Percentiles rank a stretch among this genome's conserved stretches.
phyloP scores from a whole-genome alignment of 176 grass and related monocot genomes.

The Carex parvula region DNA sequence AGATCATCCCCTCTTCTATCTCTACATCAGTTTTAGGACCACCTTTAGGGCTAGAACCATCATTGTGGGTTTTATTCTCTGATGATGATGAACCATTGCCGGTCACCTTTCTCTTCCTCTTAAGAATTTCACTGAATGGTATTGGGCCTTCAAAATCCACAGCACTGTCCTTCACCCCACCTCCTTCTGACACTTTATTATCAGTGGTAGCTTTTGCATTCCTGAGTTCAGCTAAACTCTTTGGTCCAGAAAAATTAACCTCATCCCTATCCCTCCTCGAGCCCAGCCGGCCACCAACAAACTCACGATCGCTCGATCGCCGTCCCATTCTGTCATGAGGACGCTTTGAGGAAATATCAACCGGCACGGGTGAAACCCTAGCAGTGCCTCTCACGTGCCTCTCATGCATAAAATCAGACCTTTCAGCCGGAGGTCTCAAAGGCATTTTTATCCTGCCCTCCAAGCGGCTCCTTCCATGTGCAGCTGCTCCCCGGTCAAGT shows the following conservation, averaged over 20 bases:
- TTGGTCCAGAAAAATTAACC: conserved; percentile 36
- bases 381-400: conserved; percentile 39
- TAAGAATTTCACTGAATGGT: conserved; percentile 71
- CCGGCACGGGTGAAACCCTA: conserved; percentile 37
- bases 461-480: conserved; percentile 50
- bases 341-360: conserved; percentile 31
- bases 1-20: conserved; percentile 45
- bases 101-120: conserved; percentile 63
- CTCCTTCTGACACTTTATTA: conserved; percentile 27
- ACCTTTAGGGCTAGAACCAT: conserved; percentile 39
- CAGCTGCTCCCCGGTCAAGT: conserved; percentile 33
- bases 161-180: conserved; percentile 42
- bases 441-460: conserved; percentile 89
- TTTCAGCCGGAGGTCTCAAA: conserved; percentile 47
- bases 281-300: conserved; percentile 36
- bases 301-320: conserved; percentile 44
- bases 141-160: conserved; percentile 69
- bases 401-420: conserved; percentile 29
- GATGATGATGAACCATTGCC: conserved; percentile 37
- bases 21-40: conserved; percentile 28
- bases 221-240: conserved; percentile 51
- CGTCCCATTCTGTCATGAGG: conserved; percentile 31
- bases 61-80: conserved; percentile 29
- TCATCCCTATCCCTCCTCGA: conserved; percentile 37
- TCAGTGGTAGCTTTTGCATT: conserved; percentile 22